A percentile compares a stretch with the other conserved stretches of the same genome.
Conservation (phyloP, 371 early-diverging fungal genomes). For the Apophysomyces variabilis region DNA sequence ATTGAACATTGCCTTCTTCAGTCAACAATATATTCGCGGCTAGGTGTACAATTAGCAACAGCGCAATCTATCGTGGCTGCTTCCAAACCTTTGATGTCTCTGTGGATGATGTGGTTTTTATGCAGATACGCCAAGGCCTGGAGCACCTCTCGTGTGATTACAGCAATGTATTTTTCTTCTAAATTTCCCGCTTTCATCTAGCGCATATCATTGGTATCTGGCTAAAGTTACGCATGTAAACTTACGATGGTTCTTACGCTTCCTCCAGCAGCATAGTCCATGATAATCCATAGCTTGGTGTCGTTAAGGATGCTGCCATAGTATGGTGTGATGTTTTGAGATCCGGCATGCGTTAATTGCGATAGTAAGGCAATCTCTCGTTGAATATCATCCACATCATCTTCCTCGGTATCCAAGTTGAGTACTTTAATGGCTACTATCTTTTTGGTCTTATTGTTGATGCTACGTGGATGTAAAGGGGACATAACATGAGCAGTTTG, state of each 20-base stretch:
- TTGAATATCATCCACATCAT: constrained; percentile 96
- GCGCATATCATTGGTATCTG: not conserved
- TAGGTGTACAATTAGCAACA: constrained; percentile 11
- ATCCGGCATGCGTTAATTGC: constrained; percentile 79
- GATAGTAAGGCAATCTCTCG: constrained; percentile 92
- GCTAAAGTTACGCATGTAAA: constrained; percentile 13
- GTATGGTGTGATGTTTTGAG: constrained; percentile 92
- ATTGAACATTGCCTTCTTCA: constrained; percentile 88
- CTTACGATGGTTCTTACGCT: constrained; percentile 85
- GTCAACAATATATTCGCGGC: constrained; percentile 95
- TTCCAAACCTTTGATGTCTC: constrained; percentile 94
- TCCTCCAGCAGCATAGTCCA: constrained; percentile 97
- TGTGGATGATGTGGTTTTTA: constrained; percentile 92
- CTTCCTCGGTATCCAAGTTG: constrained; percentile 94
- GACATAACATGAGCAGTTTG: not conserved
- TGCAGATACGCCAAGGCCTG: constrained; percentile 92
- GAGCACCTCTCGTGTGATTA: constrained; percentile 88
- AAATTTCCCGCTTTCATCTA: constrained; percentile 87
- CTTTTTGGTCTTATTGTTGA: constrained; percentile 70
- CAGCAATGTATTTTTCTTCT: constrained; percentile 86
- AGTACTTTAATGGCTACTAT: constrained; percentile 96
- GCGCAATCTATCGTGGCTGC: not conserved
- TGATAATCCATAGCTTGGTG: constrained; percentile 96
- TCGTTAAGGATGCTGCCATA: constrained; percentile 90
- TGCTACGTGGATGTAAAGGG: constrained; percentile 31